These are phyloP conservation scores for Sporobolomyces roseus DNA, from an alignment of 768 basidiomycete genomes.

Conservation along the genomic window DNA sequence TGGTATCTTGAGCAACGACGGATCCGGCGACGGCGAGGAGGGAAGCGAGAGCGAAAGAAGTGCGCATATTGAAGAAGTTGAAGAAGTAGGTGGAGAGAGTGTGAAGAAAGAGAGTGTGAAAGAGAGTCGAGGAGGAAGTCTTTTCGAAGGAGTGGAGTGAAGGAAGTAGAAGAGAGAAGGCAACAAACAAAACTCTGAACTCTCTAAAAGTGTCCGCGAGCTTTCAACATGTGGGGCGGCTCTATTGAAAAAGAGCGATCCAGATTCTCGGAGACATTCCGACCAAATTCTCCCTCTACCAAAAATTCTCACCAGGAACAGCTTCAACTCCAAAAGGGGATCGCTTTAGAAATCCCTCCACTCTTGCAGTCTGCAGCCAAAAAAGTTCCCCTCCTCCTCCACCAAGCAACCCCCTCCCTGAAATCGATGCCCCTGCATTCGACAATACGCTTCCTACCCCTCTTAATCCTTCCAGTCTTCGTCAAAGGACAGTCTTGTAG, in stretches of 20 bases:
- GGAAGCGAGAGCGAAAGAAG: constrained; percentile 3
- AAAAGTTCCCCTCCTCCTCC: background rate
- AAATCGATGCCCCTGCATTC: constrained; percentile 8
- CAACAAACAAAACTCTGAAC: background rate
- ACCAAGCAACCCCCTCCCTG: background rate
- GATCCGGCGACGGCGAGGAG: constrained; percentile 2
- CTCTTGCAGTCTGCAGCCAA: background rate
- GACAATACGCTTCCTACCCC: background rate
- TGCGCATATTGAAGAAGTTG: constrained; percentile 1
- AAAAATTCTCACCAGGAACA: too few species aligned
- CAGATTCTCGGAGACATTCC: too few species aligned
- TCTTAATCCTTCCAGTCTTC: background rate
- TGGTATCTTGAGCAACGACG: constrained; percentile 7
- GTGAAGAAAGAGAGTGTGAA: background rate
- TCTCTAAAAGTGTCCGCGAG: too few species aligned
- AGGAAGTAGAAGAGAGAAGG: background rate
- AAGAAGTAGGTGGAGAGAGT: background rate
- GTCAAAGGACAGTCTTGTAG: constrained; percentile 53
- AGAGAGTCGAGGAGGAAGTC: background rate
- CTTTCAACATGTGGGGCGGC: too few species aligned
- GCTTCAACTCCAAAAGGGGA: too few species aligned
- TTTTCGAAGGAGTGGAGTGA: background rate
- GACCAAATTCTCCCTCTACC: too few species aligned
- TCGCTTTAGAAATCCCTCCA: too few species aligned
- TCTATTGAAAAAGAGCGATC: too few species aligned